Percentiles rank a stretch among this genome's conserved stretches.
Evolutionary conservation across 2,329 filamentous ascomycete genomes (phyloP).

Genomic region (Volutella citrinella): DNA sequence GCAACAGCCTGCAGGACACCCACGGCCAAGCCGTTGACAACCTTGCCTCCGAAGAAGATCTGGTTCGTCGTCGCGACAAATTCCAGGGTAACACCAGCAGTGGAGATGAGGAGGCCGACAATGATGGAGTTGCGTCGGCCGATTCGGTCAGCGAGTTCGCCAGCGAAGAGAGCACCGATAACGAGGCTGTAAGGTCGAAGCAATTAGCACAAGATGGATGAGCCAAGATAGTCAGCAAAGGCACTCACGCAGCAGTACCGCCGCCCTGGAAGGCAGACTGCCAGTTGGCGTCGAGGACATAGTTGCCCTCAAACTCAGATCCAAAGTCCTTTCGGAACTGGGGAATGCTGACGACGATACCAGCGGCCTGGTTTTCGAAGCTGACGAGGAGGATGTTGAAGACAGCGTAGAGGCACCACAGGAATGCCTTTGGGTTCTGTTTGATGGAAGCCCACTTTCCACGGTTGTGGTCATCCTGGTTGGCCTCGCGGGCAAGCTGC

Average conservation of each 20-base stretch:
- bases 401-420: slow-evolving; percentile 17
- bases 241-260: slow-evolving; percentile 15
- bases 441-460: slow-evolving; percentile 2
- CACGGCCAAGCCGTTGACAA: slow-evolving; percentile 14
- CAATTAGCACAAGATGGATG: neutral
- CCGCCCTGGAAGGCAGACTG: slow-evolving; percentile 18
- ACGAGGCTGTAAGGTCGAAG: slow-evolving; percentile 6
- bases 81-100: slow-evolving; percentile 15
- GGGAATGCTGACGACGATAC: slow-evolving; percentile 14
- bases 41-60: slow-evolving; percentile 17
- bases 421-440: slow-evolving; percentile 12
- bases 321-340: slow-evolving; percentile 20
- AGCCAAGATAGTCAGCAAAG: neutral
- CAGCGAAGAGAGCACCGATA: slow-evolving; percentile 11
- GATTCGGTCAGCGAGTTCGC: slow-evolving; percentile 11
- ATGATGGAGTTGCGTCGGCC: slow-evolving; percentile 15
- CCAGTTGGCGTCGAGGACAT: slow-evolving; percentile 14
- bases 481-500: neutral
- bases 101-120: slow-evolving; percentile 11
- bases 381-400: slow-evolving; percentile 14
- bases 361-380: slow-evolving; percentile 17
- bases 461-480: neutral
- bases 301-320: slow-evolving; percentile 7
- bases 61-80: slow-evolving; percentile 14
- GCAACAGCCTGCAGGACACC: slow-evolving; percentile 13